Base-by-base conservation (phyloP, 179 eudicot species). In the Patellifolia procumbens region DNA sequence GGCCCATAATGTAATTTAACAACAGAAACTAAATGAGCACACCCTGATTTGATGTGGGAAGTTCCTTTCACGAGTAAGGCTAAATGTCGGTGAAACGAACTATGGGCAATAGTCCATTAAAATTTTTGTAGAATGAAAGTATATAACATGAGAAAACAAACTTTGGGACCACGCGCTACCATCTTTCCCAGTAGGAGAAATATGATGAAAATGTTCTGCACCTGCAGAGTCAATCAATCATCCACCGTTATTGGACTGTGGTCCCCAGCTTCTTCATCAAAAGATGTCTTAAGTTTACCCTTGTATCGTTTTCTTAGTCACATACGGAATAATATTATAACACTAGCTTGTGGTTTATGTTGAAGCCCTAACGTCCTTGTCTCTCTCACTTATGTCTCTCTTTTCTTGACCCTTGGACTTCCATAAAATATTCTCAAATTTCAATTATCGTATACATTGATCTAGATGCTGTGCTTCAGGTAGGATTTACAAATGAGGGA, bases 401-500 rank as follows among this genome's bases (percentile, higher is more conserved):
- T 66, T 52, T 17, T 16, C 43, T 53, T 55, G 19, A 10, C 46
- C 61, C 69, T 69, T 45, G 26, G 19, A 17, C 60, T 46, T 42
- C 7, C 13, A 2, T 52, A 45, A 61, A 65, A 11, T 29, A 16
- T 8, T 60, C 28, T 45, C 29, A 20, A 59, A 39, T 69, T 42
- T 22, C 34, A 28, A 20, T 11, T 4, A 22, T 69, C 15, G 4
- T n/a, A 29, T 34, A 19, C 39, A 13, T 65, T 48, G 7, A 20
- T 34, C 8, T 48, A 32, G 56, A 13, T 68, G 35, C 13, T 28
- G 74, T 8, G 22, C 24, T 84, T 72, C 87, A 95, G 99, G 99
- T 96, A 70, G 99, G 99, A 68, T 93, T 93, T 78, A 87, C 86
- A 72, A 87, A 87, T 67, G 94, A 90, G 42, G 99, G 99, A 43